Conservation (phyloP, 2,329 filamentous ascomycete genomes). For the Claviceps sp. region DNA sequence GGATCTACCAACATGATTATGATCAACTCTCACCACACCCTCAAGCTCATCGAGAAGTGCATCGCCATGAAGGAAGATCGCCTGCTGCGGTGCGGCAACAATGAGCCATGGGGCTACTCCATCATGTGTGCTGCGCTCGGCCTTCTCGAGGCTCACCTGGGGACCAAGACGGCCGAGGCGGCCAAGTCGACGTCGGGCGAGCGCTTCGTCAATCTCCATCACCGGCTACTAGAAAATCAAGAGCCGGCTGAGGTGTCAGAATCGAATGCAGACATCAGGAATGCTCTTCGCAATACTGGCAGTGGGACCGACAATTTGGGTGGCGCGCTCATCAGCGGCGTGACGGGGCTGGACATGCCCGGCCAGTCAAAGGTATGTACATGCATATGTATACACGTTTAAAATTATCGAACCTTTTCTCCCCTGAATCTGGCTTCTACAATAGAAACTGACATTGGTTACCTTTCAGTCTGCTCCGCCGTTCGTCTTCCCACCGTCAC, state of each 20-base stretch:
- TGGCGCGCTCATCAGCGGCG: slow-evolving; percentile 11
- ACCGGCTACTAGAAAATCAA: slow-evolving; percentile 42
- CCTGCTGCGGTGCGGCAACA: slow-evolving; percentile 47
- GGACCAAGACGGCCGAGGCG: slow-evolving; percentile 40
- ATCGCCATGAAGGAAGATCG: slow-evolving; percentile 48
- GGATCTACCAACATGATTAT: slow-evolving; percentile 49
- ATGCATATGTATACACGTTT: too few relatives aligned
- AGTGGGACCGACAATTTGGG: slow-evolving; percentile 7
- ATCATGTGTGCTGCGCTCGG: slow-evolving; percentile 49
- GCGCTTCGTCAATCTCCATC: slow-evolving; percentile 45
- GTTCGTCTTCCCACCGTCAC: slow-evolving; percentile 25
- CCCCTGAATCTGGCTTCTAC: neutral
- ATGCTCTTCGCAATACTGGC: neutral
- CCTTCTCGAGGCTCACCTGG: slow-evolving; percentile 45
- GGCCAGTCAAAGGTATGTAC: slow-evolving; percentile 25
- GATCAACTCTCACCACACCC: slow-evolving; percentile 46
- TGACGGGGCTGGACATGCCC: slow-evolving; percentile 17
- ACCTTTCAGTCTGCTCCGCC: slow-evolving; percentile 26
- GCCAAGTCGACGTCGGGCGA: slow-evolving; percentile 47
- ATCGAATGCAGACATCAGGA: neutral
- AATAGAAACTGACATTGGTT: slow-evolving; percentile 15
- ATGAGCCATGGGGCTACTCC: slow-evolving; percentile 51
- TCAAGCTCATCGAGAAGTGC: slow-evolving; percentile 48
- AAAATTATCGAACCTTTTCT: neutral
- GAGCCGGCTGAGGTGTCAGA: slow-evolving; percentile 27